Evolutionary conservation across 2,329 filamentous ascomycete species (phyloP), one percentile per base, ranked within the genome.

Genomic region (Cladosporium colombiae): DNA sequence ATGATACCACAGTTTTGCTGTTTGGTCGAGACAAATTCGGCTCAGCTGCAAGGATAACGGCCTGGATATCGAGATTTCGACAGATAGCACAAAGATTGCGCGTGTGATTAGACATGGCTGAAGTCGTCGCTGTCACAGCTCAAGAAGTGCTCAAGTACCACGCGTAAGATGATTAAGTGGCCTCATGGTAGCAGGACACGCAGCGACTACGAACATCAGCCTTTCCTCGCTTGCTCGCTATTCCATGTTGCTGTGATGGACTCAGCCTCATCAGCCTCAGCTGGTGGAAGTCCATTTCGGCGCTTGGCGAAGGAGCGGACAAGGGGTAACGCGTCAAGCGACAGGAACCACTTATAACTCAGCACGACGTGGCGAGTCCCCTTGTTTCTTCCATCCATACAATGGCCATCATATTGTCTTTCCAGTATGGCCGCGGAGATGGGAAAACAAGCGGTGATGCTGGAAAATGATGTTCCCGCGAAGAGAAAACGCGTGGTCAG

Each of bases 401-500:
- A 8, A 46, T 46, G 40, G 40, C 40, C 40, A 21, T 18, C 7
- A 46, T 46, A 46, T 46, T 46, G n/a, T 23, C n/a, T 18, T 46
- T 11, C n/a, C n/a, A 46, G 40, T 18, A 46, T 46, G 40, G 40
- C 40, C 40, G 40, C n/a, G 40, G n/a, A 46, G 8, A 46, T 46
- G n/a, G 40, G 40, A 21, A 46, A 46, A 11, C 8, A 23, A 11
- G n/a, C 40, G n/a, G 33, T 37, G n/a, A 33, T 57, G 31, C 18
- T 21, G 16, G 55, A 35, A 7, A 40, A 40, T 25, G 55, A 57
- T 14, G 56, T 2, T 31, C 33, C 56, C 14, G 23, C 23, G 1
- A 63, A 63, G 21, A 55, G 65, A 35, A 61, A 60, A 53, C 46
- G 65, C 14, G 62, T 64, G 21, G 55, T 67, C 18, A 61, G 49